These are phyloP conservation scores for Gardenia jasminoides DNA, from an alignment of 257 asterid species.

Conservation along the genomic window DNA sequence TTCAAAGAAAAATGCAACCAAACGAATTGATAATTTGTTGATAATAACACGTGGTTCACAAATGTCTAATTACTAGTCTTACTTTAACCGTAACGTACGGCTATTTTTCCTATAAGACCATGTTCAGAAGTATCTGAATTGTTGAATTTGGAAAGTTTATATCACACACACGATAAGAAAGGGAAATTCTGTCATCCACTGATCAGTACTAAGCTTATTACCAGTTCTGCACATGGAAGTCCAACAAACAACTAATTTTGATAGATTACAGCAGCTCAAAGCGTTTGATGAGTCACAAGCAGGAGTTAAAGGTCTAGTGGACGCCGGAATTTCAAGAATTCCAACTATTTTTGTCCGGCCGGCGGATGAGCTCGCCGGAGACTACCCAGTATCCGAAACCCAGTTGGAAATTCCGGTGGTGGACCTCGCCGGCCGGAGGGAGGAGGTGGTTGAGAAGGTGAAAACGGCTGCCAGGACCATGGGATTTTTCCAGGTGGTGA, in stretches of 20 bases:
- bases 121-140: too few species aligned
- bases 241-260: not conserved
- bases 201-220: too few species aligned
- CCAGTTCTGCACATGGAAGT: not conserved
- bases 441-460: constrained; percentile 8
- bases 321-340: constrained; percentile 19
- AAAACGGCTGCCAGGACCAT: constrained; percentile 16
- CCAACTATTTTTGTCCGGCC: constrained; percentile 18
- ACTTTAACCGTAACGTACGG: too few species aligned
- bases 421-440: constrained; percentile 14
- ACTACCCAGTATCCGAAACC: constrained; percentile 16
- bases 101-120: too few species aligned
- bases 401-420: constrained; percentile 19
- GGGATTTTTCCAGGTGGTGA: constrained; percentile 22
- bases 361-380: constrained; percentile 6
- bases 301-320: constrained; percentile 22
- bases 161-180: too few species aligned
- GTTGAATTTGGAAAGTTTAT: too few species aligned
- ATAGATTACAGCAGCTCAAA: constrained; percentile 9
- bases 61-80: too few species aligned
- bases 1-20: too few species aligned
- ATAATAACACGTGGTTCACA: too few species aligned
- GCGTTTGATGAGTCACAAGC: constrained; percentile 20
- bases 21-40: too few species aligned
- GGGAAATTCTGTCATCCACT: too few species aligned